phyloP scores from a whole-genome alignment of 2,329 filamentous ascomycete genomes.

The Sclerotinia nivalis region DNA sequence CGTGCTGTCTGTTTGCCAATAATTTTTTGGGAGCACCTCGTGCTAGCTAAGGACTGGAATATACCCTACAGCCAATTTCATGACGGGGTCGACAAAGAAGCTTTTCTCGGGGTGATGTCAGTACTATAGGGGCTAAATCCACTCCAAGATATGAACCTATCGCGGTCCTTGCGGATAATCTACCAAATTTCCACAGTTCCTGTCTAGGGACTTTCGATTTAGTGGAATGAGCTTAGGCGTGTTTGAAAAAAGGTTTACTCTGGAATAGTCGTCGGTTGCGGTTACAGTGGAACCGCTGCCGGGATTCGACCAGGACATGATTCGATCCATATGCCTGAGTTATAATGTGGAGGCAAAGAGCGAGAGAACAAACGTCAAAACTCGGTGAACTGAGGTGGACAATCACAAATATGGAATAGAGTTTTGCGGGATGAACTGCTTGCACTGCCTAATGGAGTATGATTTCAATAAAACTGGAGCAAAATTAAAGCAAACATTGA shows the following conservation, averaged over 20 bases:
- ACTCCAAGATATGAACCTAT: neutral
- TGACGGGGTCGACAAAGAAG: no score
- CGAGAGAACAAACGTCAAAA: neutral
- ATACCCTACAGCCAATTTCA: neutral
- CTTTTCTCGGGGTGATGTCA: neutral
- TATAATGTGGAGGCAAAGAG: neutral
- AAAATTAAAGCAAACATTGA: neutral
- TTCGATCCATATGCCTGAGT: no score
- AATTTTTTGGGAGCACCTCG: neutral
- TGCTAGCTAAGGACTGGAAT: neutral
- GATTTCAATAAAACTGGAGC: no score
- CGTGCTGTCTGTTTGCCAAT: neutral
- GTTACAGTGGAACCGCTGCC: neutral
- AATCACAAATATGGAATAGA: no score
- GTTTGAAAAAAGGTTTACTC: neutral
- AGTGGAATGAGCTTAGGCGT: neutral
- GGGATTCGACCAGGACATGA: neutral
- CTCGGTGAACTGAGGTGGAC: no score
- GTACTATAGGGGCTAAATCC: neutral
- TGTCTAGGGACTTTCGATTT: neutral
- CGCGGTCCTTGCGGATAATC: neutral
- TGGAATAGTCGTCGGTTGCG: neutral
- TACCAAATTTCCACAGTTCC: neutral
- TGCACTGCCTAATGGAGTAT: no score
- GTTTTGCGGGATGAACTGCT: no score